phyloP scores from a whole-genome alignment of 495 filamentous ascomycete genomes.

The Xylaria longipes region DNA sequence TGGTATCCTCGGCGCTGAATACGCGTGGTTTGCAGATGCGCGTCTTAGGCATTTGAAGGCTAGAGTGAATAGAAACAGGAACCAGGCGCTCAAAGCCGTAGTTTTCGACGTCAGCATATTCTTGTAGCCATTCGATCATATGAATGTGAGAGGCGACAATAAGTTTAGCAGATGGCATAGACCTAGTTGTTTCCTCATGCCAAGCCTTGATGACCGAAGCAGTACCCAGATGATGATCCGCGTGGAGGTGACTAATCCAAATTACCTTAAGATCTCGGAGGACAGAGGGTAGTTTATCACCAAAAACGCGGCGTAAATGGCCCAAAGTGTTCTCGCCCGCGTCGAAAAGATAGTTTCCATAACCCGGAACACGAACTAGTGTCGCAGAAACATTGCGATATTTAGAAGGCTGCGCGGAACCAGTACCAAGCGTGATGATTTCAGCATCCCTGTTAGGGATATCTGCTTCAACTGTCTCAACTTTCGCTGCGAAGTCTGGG shows the following conservation, averaged over 20 bases:
- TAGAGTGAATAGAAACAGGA: conserved; percentile 38
- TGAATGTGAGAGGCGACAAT: conserved; percentile 63
- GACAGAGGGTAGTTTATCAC: conserved; percentile 67
- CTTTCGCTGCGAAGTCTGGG: conserved; percentile 45
- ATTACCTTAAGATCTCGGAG: conserved; percentile 80
- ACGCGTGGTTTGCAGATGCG: not conserved
- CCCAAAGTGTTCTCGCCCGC: conserved; percentile 93
- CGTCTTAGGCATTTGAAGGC: conserved; percentile 23
- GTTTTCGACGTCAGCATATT: conserved; percentile 80
- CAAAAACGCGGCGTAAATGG: conserved; percentile 80
- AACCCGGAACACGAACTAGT: conserved; percentile 79
- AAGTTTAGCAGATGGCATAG: conserved; percentile 32
- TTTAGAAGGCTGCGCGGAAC: conserved; percentile 85
- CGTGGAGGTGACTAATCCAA: conserved; percentile 95
- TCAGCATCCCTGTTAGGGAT: conserved; percentile 77
- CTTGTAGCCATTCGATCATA: conserved; percentile 75
- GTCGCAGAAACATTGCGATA: conserved; percentile 95
- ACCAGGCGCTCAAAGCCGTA: conserved; percentile 65
- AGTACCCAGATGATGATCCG: conserved; percentile 93
- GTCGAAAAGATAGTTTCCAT: conserved; percentile 86
- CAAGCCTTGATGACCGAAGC: conserved; percentile 79
- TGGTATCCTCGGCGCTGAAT: conserved; percentile 31
- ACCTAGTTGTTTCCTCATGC: conserved; percentile 58
- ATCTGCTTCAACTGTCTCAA: conserved; percentile 54
- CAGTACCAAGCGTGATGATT: conserved; percentile 86